phyloP scores from a whole-genome alignment of 2,329 filamentous ascomycete species.

The Chrysoporthe austroafricana region DNA sequence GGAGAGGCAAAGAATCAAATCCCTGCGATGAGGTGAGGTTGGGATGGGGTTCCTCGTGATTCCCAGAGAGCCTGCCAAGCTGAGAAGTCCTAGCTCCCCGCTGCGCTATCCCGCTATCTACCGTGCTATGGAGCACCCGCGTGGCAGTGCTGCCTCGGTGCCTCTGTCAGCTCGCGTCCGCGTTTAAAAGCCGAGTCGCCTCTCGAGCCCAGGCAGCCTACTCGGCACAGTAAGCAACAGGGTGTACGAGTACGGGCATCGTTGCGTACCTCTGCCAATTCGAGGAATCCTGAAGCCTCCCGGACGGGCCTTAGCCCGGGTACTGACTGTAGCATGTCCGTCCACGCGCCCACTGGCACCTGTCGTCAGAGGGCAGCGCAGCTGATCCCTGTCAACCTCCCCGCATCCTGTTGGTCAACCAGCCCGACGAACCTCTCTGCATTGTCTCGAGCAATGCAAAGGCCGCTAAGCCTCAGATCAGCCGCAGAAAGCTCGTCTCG shows the following conservation, averaged over 20 bases:
- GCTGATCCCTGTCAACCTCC: too few relatives aligned
- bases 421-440: neutral
- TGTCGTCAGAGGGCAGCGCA: too few relatives aligned
- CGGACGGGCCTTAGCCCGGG: neutral
- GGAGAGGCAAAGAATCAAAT: too few relatives aligned
- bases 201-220: neutral
- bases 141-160: neutral
- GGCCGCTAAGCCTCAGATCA: neutral
- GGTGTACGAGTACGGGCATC: neutral
- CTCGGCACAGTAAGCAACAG: neutral
- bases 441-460: neutral
- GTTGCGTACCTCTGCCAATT: neutral
- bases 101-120: neutral
- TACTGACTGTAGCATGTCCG: too few relatives aligned
- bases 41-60: too few relatives aligned
- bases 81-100: neutral
- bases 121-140: neutral
- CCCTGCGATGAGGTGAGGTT: too few relatives aligned
- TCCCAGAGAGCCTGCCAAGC: neutral
- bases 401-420: neutral
- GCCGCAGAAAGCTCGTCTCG: neutral
- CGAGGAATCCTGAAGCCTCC: neutral
- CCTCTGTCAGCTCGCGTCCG: constrained; percentile 1
- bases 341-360: too few relatives aligned
- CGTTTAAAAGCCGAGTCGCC: neutral